phyloP scores from a whole-genome alignment of 2,329 filamentous ascomycete genomes.

The Parafenestella ontariensis region DNA sequence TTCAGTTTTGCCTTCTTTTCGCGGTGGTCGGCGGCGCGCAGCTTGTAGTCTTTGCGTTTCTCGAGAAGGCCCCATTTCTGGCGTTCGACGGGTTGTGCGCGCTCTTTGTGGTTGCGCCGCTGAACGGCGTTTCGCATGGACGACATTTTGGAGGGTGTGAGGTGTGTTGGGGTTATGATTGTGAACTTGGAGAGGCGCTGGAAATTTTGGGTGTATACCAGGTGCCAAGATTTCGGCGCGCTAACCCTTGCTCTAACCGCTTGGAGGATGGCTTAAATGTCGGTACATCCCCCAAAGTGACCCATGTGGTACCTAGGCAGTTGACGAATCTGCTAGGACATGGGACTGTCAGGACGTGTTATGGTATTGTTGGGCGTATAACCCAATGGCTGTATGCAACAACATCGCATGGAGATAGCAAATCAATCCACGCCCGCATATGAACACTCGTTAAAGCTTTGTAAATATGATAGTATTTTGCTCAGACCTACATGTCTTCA shows the following conservation, averaged over 20 bases:
- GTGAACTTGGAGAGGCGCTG: not conserved
- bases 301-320: too few relatives aligned
- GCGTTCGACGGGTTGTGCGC: conserved; percentile 84
- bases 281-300: too few relatives aligned
- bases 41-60: conserved; percentile 85
- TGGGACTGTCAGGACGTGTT: too few relatives aligned
- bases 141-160: conserved; percentile 32
- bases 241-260: not conserved
- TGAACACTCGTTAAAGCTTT: too few relatives aligned
- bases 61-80: conserved; percentile 89
- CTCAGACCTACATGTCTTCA: too few relatives aligned
- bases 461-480: too few relatives aligned
- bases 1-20: conserved; percentile 66
- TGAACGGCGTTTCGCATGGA: conserved; percentile 57
- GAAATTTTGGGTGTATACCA: not conserved
- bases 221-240: conserved; percentile 1
- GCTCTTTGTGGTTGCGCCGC: conserved; percentile 86
- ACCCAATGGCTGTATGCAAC: too few relatives aligned
- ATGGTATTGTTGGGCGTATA: too few relatives aligned
- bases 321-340: too few relatives aligned
- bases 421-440: too few relatives aligned
- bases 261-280: too few relatives aligned
- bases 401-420: too few relatives aligned
- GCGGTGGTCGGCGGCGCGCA: conserved; percentile 70
- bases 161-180: not conserved